Evolutionary conservation across 441 rosid species (phyloP), one percentile per base, ranked within the genome.

Genomic region (Kokia cookei): DNA sequence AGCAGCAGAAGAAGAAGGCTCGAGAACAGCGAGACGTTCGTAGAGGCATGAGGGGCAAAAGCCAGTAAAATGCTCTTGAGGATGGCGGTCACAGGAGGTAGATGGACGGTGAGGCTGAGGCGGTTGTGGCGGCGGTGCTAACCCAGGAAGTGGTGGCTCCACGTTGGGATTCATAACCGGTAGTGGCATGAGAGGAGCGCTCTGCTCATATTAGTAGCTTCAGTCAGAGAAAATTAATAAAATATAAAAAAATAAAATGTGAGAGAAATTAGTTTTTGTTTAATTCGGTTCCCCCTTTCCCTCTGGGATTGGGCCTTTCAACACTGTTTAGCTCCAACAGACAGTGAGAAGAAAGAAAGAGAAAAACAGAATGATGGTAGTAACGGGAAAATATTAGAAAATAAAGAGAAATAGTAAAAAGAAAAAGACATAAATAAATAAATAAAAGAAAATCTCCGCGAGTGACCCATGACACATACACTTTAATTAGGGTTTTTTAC

Each of bases 11-110:
- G 81, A 65, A 75, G 88, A 77, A 69, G 84, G 92, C 55, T 96
- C 94, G 82, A 96, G 83, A 37, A 85, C 86, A 40, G 96, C 84
- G 74, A 96, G 99, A 29, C 98, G 99, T 77, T 96, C 99, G 88
- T 95, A 96, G 85, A 96, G 98, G 85, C 98, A 96, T 76, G 90
- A 86, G 53, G 99, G 98, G 78, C 98, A 96, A 74, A 96, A 96
- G 42, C 98, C 93, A 61, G 98, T 91, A 84, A 90, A 94, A 1
- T 84, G 77, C 80, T 91, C 96, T 37, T 92, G 93, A 0, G 98
- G 99, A 63, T 94, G 98, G 61, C 98, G 90, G 71, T 88, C 91
- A 55, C 99, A 96, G 70, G 98, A 96, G 69, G 97, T 92, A 6
- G 98, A 86, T 37, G 83, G 93, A 43, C 96, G 97, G 84, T 91